phyloP scores from a whole-genome alignment of 1,139 yeast genomes.

The Suhomyces maxii region DNA sequence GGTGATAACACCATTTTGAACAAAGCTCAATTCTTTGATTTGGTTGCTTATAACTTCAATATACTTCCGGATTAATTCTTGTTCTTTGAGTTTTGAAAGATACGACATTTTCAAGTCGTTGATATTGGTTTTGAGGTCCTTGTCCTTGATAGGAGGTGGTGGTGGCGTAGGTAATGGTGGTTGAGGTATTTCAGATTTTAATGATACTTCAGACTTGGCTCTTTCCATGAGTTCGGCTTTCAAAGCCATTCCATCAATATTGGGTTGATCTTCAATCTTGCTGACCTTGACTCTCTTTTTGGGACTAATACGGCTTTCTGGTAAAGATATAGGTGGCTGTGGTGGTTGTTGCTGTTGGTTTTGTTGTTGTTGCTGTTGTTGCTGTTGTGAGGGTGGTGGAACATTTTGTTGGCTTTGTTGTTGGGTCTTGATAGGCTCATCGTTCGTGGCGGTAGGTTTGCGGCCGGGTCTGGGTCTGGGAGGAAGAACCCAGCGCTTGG shows the following conservation, averaged over 20 bases:
- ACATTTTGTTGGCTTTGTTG: neutral
- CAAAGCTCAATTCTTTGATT: conserved; percentile 46
- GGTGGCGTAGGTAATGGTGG: conserved; percentile 9
- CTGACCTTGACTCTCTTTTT: conserved; percentile 14
- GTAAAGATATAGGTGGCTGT: neutral
- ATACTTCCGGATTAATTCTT: conserved; percentile 45
- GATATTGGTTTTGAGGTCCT: conserved; percentile 20
- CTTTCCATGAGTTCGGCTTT: neutral
- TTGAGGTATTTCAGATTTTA: neutral
- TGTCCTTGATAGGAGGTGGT: conserved; percentile 13
- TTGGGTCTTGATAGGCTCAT: conserved; percentile 12
- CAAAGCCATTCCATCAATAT: neutral
- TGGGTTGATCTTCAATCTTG: conserved; percentile 4
- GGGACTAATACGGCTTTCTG: conserved; percentile 7
- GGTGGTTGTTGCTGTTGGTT: no score
- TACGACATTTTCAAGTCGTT: conserved; percentile 33
- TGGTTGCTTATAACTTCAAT: conserved; percentile 47
- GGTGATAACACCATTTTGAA: conserved; percentile 49
- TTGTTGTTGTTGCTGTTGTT: no score
- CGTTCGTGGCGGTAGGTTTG: conserved; percentile 32
- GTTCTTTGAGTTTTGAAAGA: conserved; percentile 44
- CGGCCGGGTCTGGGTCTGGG: conserved; percentile 67
- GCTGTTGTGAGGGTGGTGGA: neutral
- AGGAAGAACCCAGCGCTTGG: conserved; percentile 63
- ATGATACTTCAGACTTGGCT: neutral